phyloP scores from a whole-genome alignment of 345 rosid species.

The Raphanus sativus region DNA sequence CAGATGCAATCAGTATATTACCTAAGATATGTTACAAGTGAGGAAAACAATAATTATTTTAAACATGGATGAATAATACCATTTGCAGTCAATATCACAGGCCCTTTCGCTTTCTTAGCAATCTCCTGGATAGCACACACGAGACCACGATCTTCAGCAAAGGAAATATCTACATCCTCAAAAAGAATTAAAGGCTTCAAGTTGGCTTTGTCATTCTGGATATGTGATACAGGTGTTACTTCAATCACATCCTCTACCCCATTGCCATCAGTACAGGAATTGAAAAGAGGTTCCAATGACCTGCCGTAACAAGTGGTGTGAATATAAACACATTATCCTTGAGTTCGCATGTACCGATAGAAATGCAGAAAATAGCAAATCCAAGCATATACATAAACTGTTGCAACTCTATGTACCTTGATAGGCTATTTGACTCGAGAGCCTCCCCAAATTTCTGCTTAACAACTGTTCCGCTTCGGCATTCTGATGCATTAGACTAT shows the following conservation, averaged over 20 bases:
- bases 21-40: background rate
- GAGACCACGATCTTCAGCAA: conserved; percentile 92
- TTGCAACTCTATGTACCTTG: conserved; percentile 54
- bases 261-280: conserved; percentile 42
- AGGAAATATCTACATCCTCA: conserved; percentile 87
- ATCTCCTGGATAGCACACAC: conserved; percentile 77
- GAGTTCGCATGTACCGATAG: too few relatives aligned
- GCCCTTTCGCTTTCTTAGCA: conserved; percentile 86
- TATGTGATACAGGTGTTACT: conserved; percentile 25
- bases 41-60: background rate
- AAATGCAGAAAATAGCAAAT: too few relatives aligned
- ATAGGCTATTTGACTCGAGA: conserved; percentile 59
- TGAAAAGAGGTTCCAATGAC: conserved; percentile 54
- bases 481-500: conserved; percentile 86
- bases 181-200: conserved; percentile 75
- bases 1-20: conserved; percentile 9
- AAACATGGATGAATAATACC: conserved; percentile 39
- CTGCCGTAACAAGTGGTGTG: conserved; percentile 47
- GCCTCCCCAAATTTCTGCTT: conserved; percentile 88
- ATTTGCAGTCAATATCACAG: conserved; percentile 79
- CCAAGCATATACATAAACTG: conserved; percentile 7
- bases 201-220: conserved; percentile 15
- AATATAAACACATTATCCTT: conserved; percentile 6
- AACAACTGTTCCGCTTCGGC: conserved; percentile 73
- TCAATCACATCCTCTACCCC: conserved; percentile 44